Evolutionary conservation across 2,329 filamentous ascomycete genomes (phyloP).

Genomic region (Daldinia eschscholtzii): DNA sequence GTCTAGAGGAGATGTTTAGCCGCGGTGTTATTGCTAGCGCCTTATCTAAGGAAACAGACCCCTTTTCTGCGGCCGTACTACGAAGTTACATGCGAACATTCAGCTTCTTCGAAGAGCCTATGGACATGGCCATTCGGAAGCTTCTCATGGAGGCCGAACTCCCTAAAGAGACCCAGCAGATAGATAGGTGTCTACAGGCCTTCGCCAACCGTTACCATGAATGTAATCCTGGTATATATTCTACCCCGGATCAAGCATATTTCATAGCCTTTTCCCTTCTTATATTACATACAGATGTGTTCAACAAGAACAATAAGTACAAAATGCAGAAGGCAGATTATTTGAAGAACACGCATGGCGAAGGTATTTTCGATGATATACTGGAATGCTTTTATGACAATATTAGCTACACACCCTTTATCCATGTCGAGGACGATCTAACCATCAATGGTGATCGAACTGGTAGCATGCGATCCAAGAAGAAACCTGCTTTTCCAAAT

Average conservation of each 20-base stretch:
- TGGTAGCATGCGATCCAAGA: conserved; percentile 77
- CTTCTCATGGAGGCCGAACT: conserved; percentile 96
- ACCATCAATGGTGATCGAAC: conserved; percentile 82
- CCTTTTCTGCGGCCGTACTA: conserved; percentile 85
- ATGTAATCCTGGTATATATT: conserved; percentile 96
- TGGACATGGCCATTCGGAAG: conserved; percentile 97
- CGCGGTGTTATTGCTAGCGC: conserved; percentile 87
- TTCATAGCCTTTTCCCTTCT: conserved; percentile 97
- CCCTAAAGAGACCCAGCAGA: conserved; percentile 97
- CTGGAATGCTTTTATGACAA: conserved; percentile 98
- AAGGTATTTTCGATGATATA: conserved; percentile 93
- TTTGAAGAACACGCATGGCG: conserved; percentile 91
- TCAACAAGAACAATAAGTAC: conserved; percentile 99
- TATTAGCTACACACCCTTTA: conserved; percentile 97
- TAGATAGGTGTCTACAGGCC: conserved; percentile 91
- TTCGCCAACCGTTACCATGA: conserved; percentile 98
- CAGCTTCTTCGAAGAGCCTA: conserved; percentile 94
- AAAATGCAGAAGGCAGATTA: conserved; percentile 99
- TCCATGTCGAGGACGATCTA: conserved; percentile 93
- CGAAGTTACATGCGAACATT: conserved; percentile 97
- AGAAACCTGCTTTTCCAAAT: conserved; percentile 76
- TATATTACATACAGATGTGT: conserved; percentile 97
- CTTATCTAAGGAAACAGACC: conserved; percentile 86
- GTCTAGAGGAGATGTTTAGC: conserved; percentile 83
- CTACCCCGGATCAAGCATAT: conserved; percentile 92